phyloP scores from a whole-genome alignment of 805 yeast species.

The Yamadazyma phyllophila region DNA sequence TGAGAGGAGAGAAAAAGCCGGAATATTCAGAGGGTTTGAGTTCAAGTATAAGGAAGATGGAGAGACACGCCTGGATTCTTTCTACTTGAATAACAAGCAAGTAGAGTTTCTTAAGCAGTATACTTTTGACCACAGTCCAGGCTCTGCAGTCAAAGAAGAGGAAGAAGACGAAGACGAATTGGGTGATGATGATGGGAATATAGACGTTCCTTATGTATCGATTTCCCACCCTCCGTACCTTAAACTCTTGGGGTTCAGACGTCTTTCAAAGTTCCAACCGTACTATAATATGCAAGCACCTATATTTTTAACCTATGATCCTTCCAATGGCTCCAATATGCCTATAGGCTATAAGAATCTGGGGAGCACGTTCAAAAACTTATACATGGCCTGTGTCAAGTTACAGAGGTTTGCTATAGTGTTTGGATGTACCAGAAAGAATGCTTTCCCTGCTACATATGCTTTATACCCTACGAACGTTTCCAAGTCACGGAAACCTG shows the following conservation, averaged over 20 bases:
- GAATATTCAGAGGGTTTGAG: constrained; percentile 32
- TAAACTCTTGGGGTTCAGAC: constrained; percentile 66
- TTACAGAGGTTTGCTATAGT: constrained; percentile 60
- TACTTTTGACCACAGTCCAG: constrained; percentile 31
- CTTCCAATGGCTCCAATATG: constrained; percentile 31
- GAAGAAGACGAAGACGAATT: constrained; percentile 15
- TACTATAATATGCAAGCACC: constrained; percentile 55
- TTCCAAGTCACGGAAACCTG: constrained; percentile 18
- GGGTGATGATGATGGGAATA: constrained; percentile 16
- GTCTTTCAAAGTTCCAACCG: constrained; percentile 43
- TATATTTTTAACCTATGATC: constrained; percentile 64
- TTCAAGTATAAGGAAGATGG: constrained; percentile 14
- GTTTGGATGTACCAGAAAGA: constrained; percentile 63
- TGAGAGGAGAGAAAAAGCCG: constrained; percentile 33
- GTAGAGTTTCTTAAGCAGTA: constrained; percentile 28
- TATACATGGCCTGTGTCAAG: constrained; percentile 58
- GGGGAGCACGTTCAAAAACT: constrained; percentile 59
- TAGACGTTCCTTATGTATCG: constrained; percentile 16
- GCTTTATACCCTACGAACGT: constrained; percentile 56
- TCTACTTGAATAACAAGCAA: constrained; percentile 26
- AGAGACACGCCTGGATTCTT: constrained; percentile 18
- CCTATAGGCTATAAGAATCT: constrained; percentile 58
- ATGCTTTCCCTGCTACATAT: constrained; percentile 54
- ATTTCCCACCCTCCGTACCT: constrained; percentile 46
- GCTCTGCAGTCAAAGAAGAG: constrained; percentile 7